Percentiles rank a stretch among this genome's conserved stretches.
Conservation (phyloP, 1,139 yeast species). For the Protomyces inundatus region DNA sequence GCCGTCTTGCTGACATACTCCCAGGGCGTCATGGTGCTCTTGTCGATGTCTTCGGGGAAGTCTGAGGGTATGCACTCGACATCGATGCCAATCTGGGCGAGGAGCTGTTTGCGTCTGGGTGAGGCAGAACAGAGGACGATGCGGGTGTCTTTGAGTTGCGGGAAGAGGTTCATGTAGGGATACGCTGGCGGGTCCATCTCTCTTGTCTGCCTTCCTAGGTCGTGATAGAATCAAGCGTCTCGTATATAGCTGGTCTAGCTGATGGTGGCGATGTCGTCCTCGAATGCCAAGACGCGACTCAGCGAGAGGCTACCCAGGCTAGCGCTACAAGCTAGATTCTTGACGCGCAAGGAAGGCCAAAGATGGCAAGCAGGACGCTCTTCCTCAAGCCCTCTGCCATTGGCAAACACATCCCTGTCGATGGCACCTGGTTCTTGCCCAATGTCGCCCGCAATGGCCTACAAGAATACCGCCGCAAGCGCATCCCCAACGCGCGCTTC, state of each 20-base stretch:
- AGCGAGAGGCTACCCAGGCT: too few species aligned
- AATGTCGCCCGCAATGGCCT: conserved; percentile 57
- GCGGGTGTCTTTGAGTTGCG: conserved; percentile 32
- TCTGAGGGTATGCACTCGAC: conserved; percentile 50
- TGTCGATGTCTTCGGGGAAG: conserved; percentile 70
- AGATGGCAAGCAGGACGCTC: neutral
- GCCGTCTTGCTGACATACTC: conserved; percentile 73
- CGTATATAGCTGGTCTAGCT: too few species aligned
- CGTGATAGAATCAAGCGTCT: too few species aligned
- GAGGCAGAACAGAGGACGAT: conserved; percentile 78
- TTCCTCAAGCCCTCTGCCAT: neutral
- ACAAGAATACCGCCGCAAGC: conserved; percentile 42
- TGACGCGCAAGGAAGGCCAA: neutral
- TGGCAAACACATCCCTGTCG: conserved; percentile 41
- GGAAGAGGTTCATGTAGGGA: conserved; percentile 28
- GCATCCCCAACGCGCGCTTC: conserved; percentile 65
- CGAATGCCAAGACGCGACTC: too few species aligned
- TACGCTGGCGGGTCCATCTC: neutral
- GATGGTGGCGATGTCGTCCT: too few species aligned
- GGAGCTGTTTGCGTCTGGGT: conserved; percentile 68
- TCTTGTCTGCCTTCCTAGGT: too few species aligned
- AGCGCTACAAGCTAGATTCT: too few species aligned
- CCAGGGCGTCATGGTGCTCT: conserved; percentile 40
- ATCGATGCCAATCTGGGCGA: conserved; percentile 59
- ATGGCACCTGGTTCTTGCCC: conserved; percentile 92